Evolutionary conservation across 78 protist species (phyloP).

Genomic region (Monosiga brevicollis): DNA sequence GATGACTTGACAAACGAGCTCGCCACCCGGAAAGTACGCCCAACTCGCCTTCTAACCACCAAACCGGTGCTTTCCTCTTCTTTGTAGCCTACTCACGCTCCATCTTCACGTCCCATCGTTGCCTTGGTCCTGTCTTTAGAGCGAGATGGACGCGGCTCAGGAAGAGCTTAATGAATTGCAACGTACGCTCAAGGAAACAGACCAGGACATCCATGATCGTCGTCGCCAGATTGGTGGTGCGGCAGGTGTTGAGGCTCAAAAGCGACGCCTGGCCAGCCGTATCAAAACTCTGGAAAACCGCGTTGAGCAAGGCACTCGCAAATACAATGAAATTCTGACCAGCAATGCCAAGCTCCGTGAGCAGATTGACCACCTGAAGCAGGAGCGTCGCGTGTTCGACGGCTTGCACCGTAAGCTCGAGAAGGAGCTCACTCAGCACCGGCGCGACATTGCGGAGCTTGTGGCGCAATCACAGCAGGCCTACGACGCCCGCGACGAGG

Average conservation of each 20-base stretch:
- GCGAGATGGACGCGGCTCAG: neutral
- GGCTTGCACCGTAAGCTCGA: neutral
- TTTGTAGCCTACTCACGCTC: neutral
- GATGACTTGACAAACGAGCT: too few species aligned
- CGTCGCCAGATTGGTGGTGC: constrained; percentile 45
- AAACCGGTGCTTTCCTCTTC: neutral
- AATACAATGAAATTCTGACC: constrained; percentile 62
- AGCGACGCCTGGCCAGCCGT: constrained; percentile 14
- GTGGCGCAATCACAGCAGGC: neutral
- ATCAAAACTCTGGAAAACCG: constrained; percentile 50
- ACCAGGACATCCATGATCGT: constrained; percentile 2
- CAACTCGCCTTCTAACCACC: neutral
- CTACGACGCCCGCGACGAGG: constrained; percentile 9
- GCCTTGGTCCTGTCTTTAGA: neutral
- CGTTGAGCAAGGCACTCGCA: constrained; percentile 45
- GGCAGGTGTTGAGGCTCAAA: constrained; percentile 10
- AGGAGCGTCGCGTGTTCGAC: constrained; percentile 14
- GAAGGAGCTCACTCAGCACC: neutral
- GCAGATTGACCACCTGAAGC: constrained; percentile 59
- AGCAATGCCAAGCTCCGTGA: constrained; percentile 57
- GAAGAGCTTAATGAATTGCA: neutral
- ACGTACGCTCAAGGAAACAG: neutral
- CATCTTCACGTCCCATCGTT: neutral
- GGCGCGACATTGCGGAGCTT: neutral
- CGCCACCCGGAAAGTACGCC: neutral